Percentiles rank a stretch among this genome's conserved stretches.
Evolutionary conservation across 1,284 basidiomycete genomes (phyloP).

Genomic region (Ustilago shanxiensis): DNA sequence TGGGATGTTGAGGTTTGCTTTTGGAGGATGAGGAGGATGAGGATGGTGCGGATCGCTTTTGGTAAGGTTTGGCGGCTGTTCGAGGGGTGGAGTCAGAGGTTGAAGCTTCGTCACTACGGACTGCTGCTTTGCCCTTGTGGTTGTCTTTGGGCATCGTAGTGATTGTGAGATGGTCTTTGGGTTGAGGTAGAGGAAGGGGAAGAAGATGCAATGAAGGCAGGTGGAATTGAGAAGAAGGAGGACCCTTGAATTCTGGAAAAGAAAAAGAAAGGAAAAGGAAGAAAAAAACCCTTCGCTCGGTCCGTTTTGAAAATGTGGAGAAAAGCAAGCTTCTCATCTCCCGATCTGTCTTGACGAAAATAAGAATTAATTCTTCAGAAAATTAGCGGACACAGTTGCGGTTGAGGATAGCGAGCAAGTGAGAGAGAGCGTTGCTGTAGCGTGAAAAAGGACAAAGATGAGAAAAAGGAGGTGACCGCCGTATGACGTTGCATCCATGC

Average conservation of each 20-base stretch:
- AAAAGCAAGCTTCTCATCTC: not conserved
- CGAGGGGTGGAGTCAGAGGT: slow-evolving; percentile 8
- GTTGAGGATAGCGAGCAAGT: no score
- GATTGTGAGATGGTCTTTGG: not conserved
- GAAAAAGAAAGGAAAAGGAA: not conserved
- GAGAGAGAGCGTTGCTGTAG: no score
- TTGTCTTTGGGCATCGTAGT: slow-evolving; percentile 28
- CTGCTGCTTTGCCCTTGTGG: slow-evolving; percentile 24
- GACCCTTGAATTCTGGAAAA: slow-evolving; percentile 3
- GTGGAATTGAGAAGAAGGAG: not conserved
- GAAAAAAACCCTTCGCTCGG: not conserved
- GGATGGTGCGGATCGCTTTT: slow-evolving; percentile 22
- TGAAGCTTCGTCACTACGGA: slow-evolving; percentile 4
- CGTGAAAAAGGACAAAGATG: not conserved
- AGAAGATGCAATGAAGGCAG: not conserved
- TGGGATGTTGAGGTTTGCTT: slow-evolving; percentile 14
- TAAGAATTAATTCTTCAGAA: no score
- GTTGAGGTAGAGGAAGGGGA: not conserved
- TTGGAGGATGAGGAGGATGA: slow-evolving; percentile 19
- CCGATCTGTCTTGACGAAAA: not conserved
- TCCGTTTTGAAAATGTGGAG: not conserved
- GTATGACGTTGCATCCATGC: not conserved
- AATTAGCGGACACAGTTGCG: no score
- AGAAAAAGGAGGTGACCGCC: not conserved
- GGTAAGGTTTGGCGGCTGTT: slow-evolving; percentile 11